Evolutionary conservation across 768 basidiomycete species (phyloP), one percentile per base, ranked within the genome.

Genomic region (Termitomyces sp.): DNA sequence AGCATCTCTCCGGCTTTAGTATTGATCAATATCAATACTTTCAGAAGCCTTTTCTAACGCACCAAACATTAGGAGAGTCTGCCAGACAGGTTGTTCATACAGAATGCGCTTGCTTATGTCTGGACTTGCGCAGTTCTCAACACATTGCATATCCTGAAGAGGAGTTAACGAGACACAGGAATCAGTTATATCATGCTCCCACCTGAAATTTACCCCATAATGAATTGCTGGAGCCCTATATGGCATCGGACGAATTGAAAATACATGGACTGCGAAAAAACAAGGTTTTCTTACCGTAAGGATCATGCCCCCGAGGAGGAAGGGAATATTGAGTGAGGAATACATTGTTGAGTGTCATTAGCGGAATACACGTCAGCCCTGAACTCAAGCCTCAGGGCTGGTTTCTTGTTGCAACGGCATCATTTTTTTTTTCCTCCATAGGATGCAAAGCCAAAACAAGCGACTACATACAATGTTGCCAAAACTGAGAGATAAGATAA

Each of bases 41-140:
- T 46, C 64, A 49, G 55, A 50, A 68, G 49, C 4, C 10, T 33
- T 5, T 7, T 54, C 48, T 55, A 48, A 81, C 88, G 72, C 68
- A 91, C 89, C 78, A 73, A 91, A 93, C 91, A 93, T 93, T 72
- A 91, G 90, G 38, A 93, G 80, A 14, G 85, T 92, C 73, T 94
- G 92, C 89, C 93, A 91, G 33, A 96, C 92, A 5, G 93, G 95
- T 71, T 97, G 96, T 68, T 98, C 94, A 70, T 91, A 98, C 33
- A 92, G 80, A 52, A 94, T 79, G 55, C 82, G 85, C 40, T 76
- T 76, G 4, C 69, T 63, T 3, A 85, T 81, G 71, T 91, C 77
- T 36, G 82, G 82, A 63, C 87, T 80, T 52, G 71, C 71, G 71
- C 96, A 98, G 73, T 95, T 90, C 79, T 93, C 93, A 48, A 98